Percentiles rank a stretch among this genome's conserved stretches.
phyloP scores from a whole-genome alignment of 2,329 filamentous ascomycete genomes.

The Chaetothyriales sp. region DNA sequence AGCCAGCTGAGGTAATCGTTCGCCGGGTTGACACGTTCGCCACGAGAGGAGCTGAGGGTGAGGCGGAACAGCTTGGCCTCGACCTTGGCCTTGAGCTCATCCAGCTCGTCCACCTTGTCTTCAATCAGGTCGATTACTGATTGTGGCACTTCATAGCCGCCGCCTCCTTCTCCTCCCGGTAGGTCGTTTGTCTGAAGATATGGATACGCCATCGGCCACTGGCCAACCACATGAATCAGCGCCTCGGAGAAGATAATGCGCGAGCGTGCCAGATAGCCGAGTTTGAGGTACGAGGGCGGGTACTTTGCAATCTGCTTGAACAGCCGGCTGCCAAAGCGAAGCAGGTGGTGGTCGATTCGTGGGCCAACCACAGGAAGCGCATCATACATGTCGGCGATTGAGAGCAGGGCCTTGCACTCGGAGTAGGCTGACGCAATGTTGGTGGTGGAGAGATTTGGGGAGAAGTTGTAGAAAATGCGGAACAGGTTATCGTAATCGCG shows the following conservation, averaged over 20 bases:
- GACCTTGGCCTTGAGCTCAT: conserved; percentile 63
- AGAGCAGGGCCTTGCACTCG: conserved; percentile 79
- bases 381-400: conserved; percentile 88
- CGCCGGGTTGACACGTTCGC: conserved; percentile 65
- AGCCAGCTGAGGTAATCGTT: conserved; percentile 84
- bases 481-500: conserved; percentile 94
- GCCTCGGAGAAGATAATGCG: conserved; percentile 76
- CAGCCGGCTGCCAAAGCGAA: conserved; percentile 77
- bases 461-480: conserved; percentile 87
- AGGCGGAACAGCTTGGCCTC: conserved; percentile 73
- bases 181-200: conserved; percentile 48
- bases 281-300: conserved; percentile 75
- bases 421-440: conserved; percentile 89
- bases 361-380: conserved; percentile 75
- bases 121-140: conserved; percentile 76
- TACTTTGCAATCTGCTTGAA: conserved; percentile 98
- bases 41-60: conserved; percentile 59
- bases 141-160: conserved; percentile 44
- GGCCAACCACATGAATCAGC: conserved; percentile 81
- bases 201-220: conserved; percentile 71
- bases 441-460: conserved; percentile 63
- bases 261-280: conserved; percentile 72
- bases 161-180: conserved; percentile 10
- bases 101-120: conserved; percentile 84
- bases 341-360: conserved; percentile 79